Conservation (phyloP, 2,329 filamentous ascomycete genomes). For the Chrysoporthe deuterocubensis region DNA sequence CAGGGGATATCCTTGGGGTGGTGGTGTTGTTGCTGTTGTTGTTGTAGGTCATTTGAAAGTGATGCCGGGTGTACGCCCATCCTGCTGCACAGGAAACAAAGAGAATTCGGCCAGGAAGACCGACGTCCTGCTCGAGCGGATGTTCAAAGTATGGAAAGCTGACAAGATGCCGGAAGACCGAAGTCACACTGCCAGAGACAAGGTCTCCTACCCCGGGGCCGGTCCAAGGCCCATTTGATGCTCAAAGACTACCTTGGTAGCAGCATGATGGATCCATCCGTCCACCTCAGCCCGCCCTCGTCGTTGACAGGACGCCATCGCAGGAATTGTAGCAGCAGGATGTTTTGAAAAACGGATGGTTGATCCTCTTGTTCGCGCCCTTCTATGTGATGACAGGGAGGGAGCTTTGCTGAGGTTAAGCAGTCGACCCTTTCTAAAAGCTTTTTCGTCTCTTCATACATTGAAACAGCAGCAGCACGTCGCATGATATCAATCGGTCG, state of each 20-base stretch:
- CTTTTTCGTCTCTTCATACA: slow-evolving; percentile 17
- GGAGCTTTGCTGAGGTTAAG: slow-evolving; percentile 6
- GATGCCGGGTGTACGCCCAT: slow-evolving; percentile 30
- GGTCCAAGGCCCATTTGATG: not conserved
- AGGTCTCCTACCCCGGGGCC: slow-evolving; percentile 19
- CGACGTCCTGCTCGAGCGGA: not conserved
- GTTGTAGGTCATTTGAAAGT: slow-evolving; percentile 17
- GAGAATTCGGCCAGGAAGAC: slow-evolving; percentile 34
- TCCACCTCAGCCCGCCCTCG: not conserved
- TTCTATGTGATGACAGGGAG: slow-evolving; percentile 7
- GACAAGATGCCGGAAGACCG: slow-evolving; percentile 25
- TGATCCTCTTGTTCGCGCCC: not conserved
- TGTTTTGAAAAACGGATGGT: not conserved
- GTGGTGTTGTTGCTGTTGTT: slow-evolving; percentile 1
- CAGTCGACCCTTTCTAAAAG: slow-evolving; percentile 19
- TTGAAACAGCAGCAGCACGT: slow-evolving; percentile 20
- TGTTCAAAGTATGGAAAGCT: slow-evolving; percentile 25
- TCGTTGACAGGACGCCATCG: slow-evolving; percentile 2
- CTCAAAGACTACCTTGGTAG: not conserved
- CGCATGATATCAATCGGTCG: slow-evolving; percentile 18
- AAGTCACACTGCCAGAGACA: slow-evolving; percentile 27
- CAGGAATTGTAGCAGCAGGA: slow-evolving; percentile 6
- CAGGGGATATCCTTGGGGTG: slow-evolving; percentile 36
- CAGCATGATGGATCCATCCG: not conserved
- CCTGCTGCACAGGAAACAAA: slow-evolving; percentile 28